phyloP scores from a whole-genome alignment of 2,329 filamentous ascomycete species.

The Aspergillus quadrilineatus region DNA sequence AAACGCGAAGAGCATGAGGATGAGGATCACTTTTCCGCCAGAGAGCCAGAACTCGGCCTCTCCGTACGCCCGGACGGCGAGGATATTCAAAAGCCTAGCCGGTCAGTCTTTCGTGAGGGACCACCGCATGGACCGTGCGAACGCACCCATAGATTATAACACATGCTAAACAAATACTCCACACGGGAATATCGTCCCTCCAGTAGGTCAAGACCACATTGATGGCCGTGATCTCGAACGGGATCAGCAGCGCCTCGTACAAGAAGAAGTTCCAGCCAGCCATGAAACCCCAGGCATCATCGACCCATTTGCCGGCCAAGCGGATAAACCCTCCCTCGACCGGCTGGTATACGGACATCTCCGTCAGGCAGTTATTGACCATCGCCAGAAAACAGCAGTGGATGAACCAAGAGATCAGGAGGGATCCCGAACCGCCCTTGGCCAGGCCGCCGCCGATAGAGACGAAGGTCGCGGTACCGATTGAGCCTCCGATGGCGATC shows the following conservation, averaged over 20 bases:
- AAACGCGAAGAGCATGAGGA: slow-evolving; percentile 65
- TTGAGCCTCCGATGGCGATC: slow-evolving; percentile 44
- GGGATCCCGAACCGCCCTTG: slow-evolving; percentile 38
- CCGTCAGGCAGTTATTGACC: slow-evolving; percentile 44
- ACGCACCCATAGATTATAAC: slow-evolving; percentile 29
- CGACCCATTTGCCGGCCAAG: slow-evolving; percentile 46
- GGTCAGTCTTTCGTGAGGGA: background rate
- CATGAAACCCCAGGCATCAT: slow-evolving; percentile 47
- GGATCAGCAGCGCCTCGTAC: slow-evolving; percentile 41
- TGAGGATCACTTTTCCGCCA: slow-evolving; percentile 60
- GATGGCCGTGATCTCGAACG: slow-evolving; percentile 45
- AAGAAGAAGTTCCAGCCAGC: slow-evolving; percentile 52
- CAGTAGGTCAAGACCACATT: slow-evolving; percentile 43
- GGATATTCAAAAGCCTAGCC: slow-evolving; percentile 11
- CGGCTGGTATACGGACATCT: slow-evolving; percentile 47
- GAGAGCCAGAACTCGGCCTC: slow-evolving; percentile 20
- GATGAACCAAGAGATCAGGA: slow-evolving; percentile 38
- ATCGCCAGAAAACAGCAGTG: slow-evolving; percentile 35
- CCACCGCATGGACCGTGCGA: background rate
- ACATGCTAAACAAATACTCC: slow-evolving; percentile 32
- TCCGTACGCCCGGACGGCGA: slow-evolving; percentile 15
- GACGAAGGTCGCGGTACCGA: slow-evolving; percentile 41
- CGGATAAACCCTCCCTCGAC: slow-evolving; percentile 44
- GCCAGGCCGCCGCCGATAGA: slow-evolving; percentile 40
- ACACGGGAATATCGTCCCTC: slow-evolving; percentile 40